Evolutionary conservation across 1,284 basidiomycete genomes (phyloP), one percentile per base, ranked within the genome.

Genomic region (Ustilago sp.): DNA sequence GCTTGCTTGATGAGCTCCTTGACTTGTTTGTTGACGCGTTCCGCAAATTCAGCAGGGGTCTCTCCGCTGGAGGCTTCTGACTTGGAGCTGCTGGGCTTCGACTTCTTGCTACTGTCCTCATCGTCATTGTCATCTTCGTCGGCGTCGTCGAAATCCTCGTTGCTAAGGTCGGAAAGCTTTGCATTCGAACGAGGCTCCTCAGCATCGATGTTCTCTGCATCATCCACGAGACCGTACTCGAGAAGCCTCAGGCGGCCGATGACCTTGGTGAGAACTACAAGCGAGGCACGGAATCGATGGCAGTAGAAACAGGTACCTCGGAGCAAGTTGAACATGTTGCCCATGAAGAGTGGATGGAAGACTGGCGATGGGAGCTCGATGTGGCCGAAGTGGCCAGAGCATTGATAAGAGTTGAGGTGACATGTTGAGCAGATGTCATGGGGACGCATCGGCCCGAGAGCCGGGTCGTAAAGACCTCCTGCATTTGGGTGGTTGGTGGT

Each of bases 361-460:
- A 99, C 94, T 32, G 97, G 95, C 23, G 93, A 90, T 11, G 97
- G 94, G 7, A 99, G 91, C 81, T 98, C 95, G 78, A 99, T 96
- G 87, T 99, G 97, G n/a, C 97, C 97, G 88, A 94, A 99, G 87
- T 99, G 97, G 8, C 97, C 97, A 0, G 97, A 96, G 86, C 97
- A 99, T 71, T 92, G 92, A 87, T 92, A 98, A 83, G 94, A 95
- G 56, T 91, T 93, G 78, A 96, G 90, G 64, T 90, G 91, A 86
- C 97, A 99, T 87, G 97, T 98, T 79, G 93, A 89, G 87, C 97
- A 99, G 74, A 95, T 98, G 70, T 76, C 69, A 72, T 72, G 64
- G 12, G 68, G 62, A 32, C 75, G 74, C 87, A 92, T 92, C 34
- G 97, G 97, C 2, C 97, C 97, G 31, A 99, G 91, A 51, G 93